Base-by-base conservation (phyloP, 2,329 filamentous ascomycete genomes). In the Amesomyces nigricolor region DNA sequence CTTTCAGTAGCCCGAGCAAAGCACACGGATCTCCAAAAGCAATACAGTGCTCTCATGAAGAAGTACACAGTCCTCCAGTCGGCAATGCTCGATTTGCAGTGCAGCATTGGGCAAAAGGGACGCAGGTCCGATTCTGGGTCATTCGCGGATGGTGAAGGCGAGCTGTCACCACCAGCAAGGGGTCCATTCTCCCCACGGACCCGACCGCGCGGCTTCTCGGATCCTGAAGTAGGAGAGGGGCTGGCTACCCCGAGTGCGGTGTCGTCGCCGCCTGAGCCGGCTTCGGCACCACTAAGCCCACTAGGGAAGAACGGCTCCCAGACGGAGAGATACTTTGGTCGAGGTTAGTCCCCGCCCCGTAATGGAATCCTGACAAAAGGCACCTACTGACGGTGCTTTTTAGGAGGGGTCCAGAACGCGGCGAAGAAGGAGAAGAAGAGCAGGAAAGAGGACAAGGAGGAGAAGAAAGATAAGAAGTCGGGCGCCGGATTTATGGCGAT, bases 51-150 rank as follows among this genome's bases (percentile, higher is more conserved):
- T 17, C 69, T 83, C 47, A 71, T 72, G 62, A 75, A 73, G 51
- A 80, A 79, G 62, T 80, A 80, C 63, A 77, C 73, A 11, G 73
- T 73, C 1, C 67, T 82, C 17, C 77, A 83, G 65, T 75, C 74
- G 8, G 73, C 73, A 2, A 62, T 81, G 5, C 64, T 80, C 42
- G 77, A 80, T 49, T 70, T 78, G 68, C 71, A 73, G 58, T 70
- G 72, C 7, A 70, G 68, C 19, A 57, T 65, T 14, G 64, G 65
- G 26, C 64, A 55, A 26, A 61, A 59, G 8, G 57, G 17, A 19
- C 49, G 51, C 26, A 35, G 30, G 5, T 10, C 50, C 16, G 51
- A 49, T 4, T 16, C 26, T 11, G 17, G 52, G 2, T 43, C 51
- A 55, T 42, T 61, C 2, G 56, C 61, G 2, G 68, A 70, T 19